These are phyloP conservation scores for Tetrahymena borealis DNA, from an alignment of 73 alveolate species.

Conservation along the genomic window DNA sequence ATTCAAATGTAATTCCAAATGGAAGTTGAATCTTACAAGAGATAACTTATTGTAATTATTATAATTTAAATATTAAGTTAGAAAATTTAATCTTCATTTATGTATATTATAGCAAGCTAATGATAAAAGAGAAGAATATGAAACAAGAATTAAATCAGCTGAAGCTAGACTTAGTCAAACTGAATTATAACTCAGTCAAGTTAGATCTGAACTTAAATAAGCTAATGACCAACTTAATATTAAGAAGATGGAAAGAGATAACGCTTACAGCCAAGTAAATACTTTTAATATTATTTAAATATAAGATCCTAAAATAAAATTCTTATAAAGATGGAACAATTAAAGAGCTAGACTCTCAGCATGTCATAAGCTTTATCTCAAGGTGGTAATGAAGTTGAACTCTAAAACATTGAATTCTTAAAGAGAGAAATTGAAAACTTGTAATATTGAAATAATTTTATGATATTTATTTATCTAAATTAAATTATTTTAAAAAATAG, in stretches of 20 bases:
- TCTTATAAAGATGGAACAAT: not conserved
- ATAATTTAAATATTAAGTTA: not conserved
- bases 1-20: not conserved
- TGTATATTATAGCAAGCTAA: not conserved
- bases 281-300: not conserved
- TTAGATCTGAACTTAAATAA: not conserved
- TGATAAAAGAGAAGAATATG: not conserved
- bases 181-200: not conserved
- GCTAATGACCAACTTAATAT: not conserved
- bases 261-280: not conserved
- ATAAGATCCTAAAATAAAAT: not conserved
- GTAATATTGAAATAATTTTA: not conserved
- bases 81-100: not conserved
- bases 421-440: not conserved
- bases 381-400: not conserved
- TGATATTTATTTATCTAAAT: not conserved
- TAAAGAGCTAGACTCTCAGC: not conserved
- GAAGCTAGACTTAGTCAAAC: not conserved
- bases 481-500: not conserved
- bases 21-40: not conserved
- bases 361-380: slow-evolving; percentile 2
- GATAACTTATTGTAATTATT: not conserved
- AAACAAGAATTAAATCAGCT: not conserved
- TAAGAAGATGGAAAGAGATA: not conserved
- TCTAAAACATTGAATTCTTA: not conserved